Percentiles rank a stretch among this genome's conserved stretches.
Evolutionary conservation across 78 protist genomes (phyloP).

Genomic region (Pigoraptor vietnamica): DNA sequence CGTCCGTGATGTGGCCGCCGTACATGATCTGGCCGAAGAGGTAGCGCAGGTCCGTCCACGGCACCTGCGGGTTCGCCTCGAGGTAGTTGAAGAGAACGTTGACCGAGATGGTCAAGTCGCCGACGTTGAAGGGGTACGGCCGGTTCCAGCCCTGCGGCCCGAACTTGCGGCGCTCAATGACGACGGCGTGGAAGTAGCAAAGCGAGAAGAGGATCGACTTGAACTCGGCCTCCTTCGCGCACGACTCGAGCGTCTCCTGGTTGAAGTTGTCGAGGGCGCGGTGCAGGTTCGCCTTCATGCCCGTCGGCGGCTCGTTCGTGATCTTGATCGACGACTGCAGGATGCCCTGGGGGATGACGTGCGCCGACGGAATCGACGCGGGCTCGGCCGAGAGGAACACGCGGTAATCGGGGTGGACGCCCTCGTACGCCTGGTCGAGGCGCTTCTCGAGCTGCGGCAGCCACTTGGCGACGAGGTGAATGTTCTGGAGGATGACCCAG

Average conservation of each 20-base stretch:
- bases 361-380: background rate
- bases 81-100: conserved; percentile 70
- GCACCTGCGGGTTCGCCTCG: conserved; percentile 60
- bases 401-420: conserved; percentile 57
- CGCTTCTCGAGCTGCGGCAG: conserved; percentile 63
- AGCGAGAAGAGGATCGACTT: conserved; percentile 66
- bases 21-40: conserved; percentile 90
- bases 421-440: conserved; percentile 29
- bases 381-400: conserved; percentile 77
- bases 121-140: conserved; percentile 78
- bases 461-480: conserved; percentile 78
- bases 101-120: conserved; percentile 71
- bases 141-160: conserved; percentile 89
- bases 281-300: conserved; percentile 56
- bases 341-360: conserved; percentile 62
- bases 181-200: conserved; percentile 84
- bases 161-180: conserved; percentile 84
- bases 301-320: conserved; percentile 89
- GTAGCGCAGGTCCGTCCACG: conserved; percentile 89
- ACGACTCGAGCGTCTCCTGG: conserved; percentile 42
- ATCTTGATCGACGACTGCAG: conserved; percentile 75
- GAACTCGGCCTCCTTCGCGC: conserved; percentile 57
- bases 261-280: conserved; percentile 48
- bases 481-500: conserved; percentile 81
- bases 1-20: conserved; percentile 91